Evolutionary conservation across 768 basidiomycete genomes (phyloP).

Genomic region (Udeniomyces megalosporus): DNA sequence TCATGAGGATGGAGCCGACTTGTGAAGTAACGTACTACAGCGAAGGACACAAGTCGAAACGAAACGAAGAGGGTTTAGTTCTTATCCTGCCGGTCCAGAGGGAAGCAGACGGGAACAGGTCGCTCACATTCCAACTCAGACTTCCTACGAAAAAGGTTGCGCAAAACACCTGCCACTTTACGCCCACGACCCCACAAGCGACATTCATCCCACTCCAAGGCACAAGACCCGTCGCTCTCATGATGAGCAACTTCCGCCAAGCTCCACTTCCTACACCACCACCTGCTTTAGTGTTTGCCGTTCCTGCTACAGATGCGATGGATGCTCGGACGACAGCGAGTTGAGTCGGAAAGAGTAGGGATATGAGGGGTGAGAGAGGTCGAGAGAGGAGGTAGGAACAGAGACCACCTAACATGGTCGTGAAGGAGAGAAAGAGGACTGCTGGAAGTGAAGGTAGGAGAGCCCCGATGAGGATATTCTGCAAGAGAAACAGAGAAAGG

Average conservation of each 20-base stretch:
- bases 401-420: slow-evolving; percentile 75
- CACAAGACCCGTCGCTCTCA: slow-evolving; percentile 79
- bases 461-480: slow-evolving; percentile 84
- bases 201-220: slow-evolving; percentile 98
- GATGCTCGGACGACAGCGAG: slow-evolving; percentile 69
- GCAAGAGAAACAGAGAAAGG: slow-evolving; percentile 1
- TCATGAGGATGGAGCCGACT: slow-evolving; percentile 33
- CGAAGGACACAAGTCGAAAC: not conserved
- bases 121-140: slow-evolving; percentile 25
- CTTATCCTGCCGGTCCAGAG: no score
- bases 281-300: slow-evolving; percentile 17
- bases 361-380: slow-evolving; percentile 69
- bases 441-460: slow-evolving; percentile 69
- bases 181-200: slow-evolving; percentile 81
- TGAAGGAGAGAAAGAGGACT: slow-evolving; percentile 58
- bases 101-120: slow-evolving; percentile 8
- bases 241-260: slow-evolving; percentile 75
- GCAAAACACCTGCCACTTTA: slow-evolving; percentile 33
- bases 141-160: slow-evolving; percentile 30
- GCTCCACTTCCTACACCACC: slow-evolving; percentile 27
- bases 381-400: slow-evolving; percentile 63
- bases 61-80: slow-evolving; percentile 22
- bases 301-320: slow-evolving; percentile 35
- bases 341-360: slow-evolving; percentile 64
- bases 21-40: slow-evolving; percentile 67